A percentile compares a stretch with the other conserved stretches of the same genome.
These are phyloP conservation scores for Aspergillus sparsus DNA, from an alignment of 495 filamentous ascomycete species.

Conservation along the genomic window DNA sequence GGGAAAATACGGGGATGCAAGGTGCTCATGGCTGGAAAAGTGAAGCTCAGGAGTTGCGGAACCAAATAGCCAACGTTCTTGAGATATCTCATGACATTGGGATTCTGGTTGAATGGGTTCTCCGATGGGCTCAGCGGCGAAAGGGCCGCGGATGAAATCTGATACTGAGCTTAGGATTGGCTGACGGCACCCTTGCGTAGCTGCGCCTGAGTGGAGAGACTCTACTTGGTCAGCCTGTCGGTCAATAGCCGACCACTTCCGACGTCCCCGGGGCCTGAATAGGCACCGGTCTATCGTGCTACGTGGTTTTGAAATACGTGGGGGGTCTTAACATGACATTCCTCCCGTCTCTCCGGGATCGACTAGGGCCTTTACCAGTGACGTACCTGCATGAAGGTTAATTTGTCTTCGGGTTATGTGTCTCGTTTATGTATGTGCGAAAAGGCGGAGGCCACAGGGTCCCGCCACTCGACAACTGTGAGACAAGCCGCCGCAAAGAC, in stretches of 20 bases:
- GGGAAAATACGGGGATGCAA: conserved; percentile 28
- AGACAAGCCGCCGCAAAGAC: background rate
- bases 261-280: conserved; percentile 3
- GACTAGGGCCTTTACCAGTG: conserved; percentile 1
- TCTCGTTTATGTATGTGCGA: background rate
- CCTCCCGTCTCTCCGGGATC: background rate
- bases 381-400: conserved; percentile 22
- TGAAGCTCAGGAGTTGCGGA: conserved; percentile 37
- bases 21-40: conserved; percentile 28
- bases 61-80: conserved; percentile 43
- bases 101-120: conserved; percentile 56
- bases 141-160: conserved; percentile 19
- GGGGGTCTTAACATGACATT: conserved; percentile 2
- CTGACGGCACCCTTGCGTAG: conserved; percentile 12
- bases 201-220: conserved; percentile 27
- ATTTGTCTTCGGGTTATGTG: background rate
- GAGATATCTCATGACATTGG: conserved; percentile 56
- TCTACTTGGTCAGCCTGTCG: conserved; percentile 17
- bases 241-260: conserved; percentile 12
- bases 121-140: conserved; percentile 35
- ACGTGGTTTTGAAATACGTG: conserved; percentile 5
- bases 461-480: too few species aligned
- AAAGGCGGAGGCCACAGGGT: background rate
- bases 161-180: conserved; percentile 14
- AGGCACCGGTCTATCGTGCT: conserved; percentile 8